phyloP scores from a whole-genome alignment of 495 filamentous ascomycete species.

The Parathielavia appendiculata region DNA sequence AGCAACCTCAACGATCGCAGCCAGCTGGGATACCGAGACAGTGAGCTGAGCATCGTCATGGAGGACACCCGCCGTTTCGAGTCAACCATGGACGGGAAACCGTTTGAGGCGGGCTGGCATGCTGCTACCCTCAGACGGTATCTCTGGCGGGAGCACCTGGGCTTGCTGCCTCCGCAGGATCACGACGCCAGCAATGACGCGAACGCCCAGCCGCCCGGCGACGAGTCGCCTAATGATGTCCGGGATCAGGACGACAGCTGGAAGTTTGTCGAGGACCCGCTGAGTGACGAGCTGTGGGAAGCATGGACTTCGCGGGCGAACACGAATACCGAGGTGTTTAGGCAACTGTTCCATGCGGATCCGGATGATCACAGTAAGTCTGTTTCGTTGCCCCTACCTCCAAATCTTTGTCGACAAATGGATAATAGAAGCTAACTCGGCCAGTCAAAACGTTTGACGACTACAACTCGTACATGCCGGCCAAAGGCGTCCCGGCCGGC shows the following conservation, averaged over 20 bases:
- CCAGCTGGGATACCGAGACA: constrained; percentile 84
- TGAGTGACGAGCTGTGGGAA: constrained; percentile 76
- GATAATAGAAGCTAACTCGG: constrained; percentile 14
- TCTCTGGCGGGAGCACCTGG: constrained; percentile 91
- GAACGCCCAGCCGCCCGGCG: constrained; percentile 76
- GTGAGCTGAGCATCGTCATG: constrained; percentile 88
- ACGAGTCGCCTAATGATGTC: constrained; percentile 61
- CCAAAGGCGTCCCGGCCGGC: constrained; percentile 66
- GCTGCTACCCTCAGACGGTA: constrained; percentile 77
- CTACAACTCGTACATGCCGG: constrained; percentile 71
- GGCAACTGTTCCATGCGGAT: constrained; percentile 86
- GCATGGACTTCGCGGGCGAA: constrained; percentile 74
- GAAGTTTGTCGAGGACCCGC: constrained; percentile 75
- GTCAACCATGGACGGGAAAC: constrained; percentile 71
- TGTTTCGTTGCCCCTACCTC: not conserved
- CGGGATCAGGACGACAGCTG: constrained; percentile 58
- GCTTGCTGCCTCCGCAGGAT: constrained; percentile 68
- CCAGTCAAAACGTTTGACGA: constrained; percentile 79
- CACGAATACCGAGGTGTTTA: constrained; percentile 76
- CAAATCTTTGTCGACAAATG: not conserved
- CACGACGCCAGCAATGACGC: constrained; percentile 65
- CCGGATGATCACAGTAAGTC: constrained; percentile 73
- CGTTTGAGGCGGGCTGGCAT: constrained; percentile 67
- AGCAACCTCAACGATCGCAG: constrained; percentile 93
- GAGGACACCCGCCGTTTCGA: constrained; percentile 73